These are phyloP conservation scores for Curvularia sp. DNA, from an alignment of 2,329 filamentous ascomycete species.

Conservation along the genomic window DNA sequence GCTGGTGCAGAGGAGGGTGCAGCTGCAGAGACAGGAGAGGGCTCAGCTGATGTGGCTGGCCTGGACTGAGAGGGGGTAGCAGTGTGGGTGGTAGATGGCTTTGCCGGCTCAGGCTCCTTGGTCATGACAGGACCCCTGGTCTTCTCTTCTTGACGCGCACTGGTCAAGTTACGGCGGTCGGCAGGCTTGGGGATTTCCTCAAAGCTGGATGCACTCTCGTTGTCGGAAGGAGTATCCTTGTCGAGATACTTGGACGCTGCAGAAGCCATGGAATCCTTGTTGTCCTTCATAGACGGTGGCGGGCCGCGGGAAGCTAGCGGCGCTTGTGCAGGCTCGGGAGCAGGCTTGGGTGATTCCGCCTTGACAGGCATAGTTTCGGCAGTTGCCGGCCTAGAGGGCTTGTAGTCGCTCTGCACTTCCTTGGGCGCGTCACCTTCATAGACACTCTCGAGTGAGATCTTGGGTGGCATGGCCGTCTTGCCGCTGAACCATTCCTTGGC, in stretches of 20 bases:
- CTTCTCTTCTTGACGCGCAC: constrained; percentile 51
- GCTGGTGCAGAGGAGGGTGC: constrained; percentile 48
- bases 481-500: constrained; percentile 85
- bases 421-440: constrained; percentile 84
- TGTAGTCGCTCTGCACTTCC: constrained; percentile 75
- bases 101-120: constrained; percentile 56
- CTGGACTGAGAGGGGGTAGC: constrained; percentile 44
- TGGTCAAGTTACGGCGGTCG: constrained; percentile 61
- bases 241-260: constrained; percentile 89
- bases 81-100: constrained; percentile 49
- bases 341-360: constrained; percentile 60
- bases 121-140: constrained; percentile 41
- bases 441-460: constrained; percentile 91
- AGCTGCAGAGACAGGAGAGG: constrained; percentile 50
- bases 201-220: constrained; percentile 79
- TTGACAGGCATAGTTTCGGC: constrained; percentile 55
- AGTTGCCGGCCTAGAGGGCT: constrained; percentile 57
- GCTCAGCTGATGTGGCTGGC: constrained; percentile 44
- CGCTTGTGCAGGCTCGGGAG: constrained; percentile 57
- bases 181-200: constrained; percentile 82
- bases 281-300: constrained; percentile 78
- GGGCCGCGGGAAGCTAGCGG: constrained; percentile 57
- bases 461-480: constrained; percentile 82
- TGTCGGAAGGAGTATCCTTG: constrained; percentile 66
- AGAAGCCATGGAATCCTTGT: constrained; percentile 83